phyloP scores from a whole-genome alignment of 192 early-diverging fungal species.

The Paraglomus occultum region DNA sequence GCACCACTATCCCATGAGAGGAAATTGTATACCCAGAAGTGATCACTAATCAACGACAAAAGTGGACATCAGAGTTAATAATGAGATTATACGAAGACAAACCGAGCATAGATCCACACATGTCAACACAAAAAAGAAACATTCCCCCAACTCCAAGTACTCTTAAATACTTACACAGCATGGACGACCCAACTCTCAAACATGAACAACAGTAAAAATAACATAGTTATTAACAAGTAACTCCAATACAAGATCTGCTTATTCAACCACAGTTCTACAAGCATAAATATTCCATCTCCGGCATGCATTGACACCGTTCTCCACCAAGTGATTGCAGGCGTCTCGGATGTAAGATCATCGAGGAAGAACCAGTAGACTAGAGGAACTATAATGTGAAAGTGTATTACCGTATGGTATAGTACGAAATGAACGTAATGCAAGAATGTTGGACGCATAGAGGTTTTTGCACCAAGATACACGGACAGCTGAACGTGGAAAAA shows the following conservation, averaged over 20 bases:
- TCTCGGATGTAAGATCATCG: neutral
- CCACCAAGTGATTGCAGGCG: neutral
- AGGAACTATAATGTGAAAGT: slow-evolving; percentile 4
- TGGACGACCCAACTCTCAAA: slow-evolving; percentile 33
- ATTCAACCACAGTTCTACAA: neutral
- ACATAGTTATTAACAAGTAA: neutral
- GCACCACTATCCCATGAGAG: slow-evolving; percentile 34
- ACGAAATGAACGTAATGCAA: neutral
- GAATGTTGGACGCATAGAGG: neutral
- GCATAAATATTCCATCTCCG: neutral
- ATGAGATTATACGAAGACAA: neutral
- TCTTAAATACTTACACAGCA: slow-evolving; percentile 37
- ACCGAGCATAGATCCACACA: too few species aligned
- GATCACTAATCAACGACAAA: too few species aligned
- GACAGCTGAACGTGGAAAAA: neutral
- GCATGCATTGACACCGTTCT: slow-evolving; percentile 3
- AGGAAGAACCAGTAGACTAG: slow-evolving; percentile 4
- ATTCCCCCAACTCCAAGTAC: too few species aligned
- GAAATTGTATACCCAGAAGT: slow-evolving; percentile 39
- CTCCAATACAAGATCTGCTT: neutral
- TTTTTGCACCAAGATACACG: neutral
- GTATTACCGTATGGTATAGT: slow-evolving; percentile 6
- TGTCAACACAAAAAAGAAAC: too few species aligned
- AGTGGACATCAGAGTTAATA: slow-evolving; percentile 18
- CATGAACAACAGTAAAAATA: slow-evolving; percentile 32